These are phyloP conservation scores for Dactylellina haptotyla DNA, from an alignment of 2,329 filamentous ascomycete species.

Conservation along the genomic window DNA sequence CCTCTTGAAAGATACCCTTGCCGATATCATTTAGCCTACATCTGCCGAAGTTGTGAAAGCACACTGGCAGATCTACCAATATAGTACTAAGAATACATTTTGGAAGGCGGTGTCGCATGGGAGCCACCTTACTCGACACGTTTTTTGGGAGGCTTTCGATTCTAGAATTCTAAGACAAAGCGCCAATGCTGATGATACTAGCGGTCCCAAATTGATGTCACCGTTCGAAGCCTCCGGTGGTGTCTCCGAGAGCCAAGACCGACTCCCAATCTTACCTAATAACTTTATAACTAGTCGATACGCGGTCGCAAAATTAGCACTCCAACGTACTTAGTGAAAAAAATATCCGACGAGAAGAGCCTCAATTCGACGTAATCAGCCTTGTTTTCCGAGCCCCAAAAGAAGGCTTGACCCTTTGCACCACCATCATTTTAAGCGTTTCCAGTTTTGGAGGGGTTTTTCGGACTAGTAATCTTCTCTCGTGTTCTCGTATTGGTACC, in stretches of 20 bases:
- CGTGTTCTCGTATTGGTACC: not conserved
- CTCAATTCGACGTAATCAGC: constrained; percentile 20
- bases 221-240: not conserved
- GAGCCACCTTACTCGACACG: too few relatives aligned
- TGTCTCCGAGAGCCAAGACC: not conserved
- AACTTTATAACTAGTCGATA: too few relatives aligned
- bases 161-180: too few relatives aligned
- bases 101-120: too few relatives aligned
- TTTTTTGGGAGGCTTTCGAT: too few relatives aligned
- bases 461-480: not conserved
- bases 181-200: too few relatives aligned
- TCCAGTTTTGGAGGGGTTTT: not conserved
- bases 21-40: too few relatives aligned
- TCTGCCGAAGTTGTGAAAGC: too few relatives aligned
- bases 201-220: too few relatives aligned
- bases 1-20: too few relatives aligned
- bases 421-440: not conserved
- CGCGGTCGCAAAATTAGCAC: not conserved
- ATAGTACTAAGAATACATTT: too few relatives aligned
- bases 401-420: not conserved
- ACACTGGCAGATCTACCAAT: too few relatives aligned
- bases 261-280: not conserved
- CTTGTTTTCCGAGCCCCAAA: not conserved
- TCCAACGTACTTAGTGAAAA: not conserved
- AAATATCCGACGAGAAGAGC: constrained; percentile 9